A percentile compares a stretch with the other conserved stretches of the same genome.
Evolutionary conservation across 140 eudicot species (phyloP).

Genomic region (Senecio squalidus): DNA sequence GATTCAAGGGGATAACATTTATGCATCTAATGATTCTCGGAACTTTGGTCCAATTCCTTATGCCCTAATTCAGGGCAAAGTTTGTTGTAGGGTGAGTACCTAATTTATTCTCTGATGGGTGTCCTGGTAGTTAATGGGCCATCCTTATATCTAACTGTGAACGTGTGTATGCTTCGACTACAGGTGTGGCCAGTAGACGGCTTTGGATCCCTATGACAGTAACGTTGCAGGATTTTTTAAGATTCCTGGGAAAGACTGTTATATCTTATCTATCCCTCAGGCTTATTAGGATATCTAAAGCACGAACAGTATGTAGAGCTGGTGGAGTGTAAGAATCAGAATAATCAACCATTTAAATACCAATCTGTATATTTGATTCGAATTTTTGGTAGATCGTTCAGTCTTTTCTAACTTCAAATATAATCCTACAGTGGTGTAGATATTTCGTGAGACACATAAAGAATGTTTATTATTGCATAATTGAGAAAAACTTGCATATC

Average conservation of each 20-base stretch:
- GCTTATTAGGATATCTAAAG: constrained; percentile 18
- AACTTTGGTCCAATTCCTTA: constrained; percentile 79
- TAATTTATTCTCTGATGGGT: constrained; percentile 8
- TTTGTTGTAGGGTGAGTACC: constrained; percentile 54
- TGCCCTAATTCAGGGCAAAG: constrained; percentile 81
- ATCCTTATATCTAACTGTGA: constrained; percentile 1
- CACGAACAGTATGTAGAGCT: background rate
- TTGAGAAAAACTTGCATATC: background rate
- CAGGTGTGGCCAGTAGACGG: constrained; percentile 77
- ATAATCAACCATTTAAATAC: constrained; percentile 7
- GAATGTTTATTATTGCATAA: background rate
- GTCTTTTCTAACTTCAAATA: background rate
- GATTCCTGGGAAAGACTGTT: constrained; percentile 5
- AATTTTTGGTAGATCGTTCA: constrained; percentile 9
- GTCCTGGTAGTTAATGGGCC: background rate
- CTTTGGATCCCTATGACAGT: constrained; percentile 51
- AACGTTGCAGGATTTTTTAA: background rate
- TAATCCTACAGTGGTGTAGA: background rate
- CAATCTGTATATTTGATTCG: constrained; percentile 14
- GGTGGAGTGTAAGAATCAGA: constrained; percentile 17
- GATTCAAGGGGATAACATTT: constrained; percentile 90
- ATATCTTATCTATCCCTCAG: background rate
- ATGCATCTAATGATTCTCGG: constrained; percentile 77
- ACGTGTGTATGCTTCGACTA: constrained; percentile 17
- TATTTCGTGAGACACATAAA: background rate